Evolutionary conservation across 2,329 filamentous ascomycete genomes (phyloP), one percentile per base, ranked within the genome.

Genomic region (Colletotrichum endophyticum): DNA sequence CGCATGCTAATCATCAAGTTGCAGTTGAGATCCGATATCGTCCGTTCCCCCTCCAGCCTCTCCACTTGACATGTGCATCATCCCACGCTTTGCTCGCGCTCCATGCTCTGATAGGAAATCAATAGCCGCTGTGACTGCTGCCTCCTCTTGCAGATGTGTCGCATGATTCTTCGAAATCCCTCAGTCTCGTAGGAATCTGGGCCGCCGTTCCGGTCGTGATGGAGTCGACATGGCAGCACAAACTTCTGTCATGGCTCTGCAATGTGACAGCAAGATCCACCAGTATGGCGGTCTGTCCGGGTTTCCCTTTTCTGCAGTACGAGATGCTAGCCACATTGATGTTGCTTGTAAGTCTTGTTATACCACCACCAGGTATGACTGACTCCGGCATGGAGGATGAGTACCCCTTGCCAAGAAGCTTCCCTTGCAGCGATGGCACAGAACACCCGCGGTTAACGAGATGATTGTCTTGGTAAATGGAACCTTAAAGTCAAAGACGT

Each of bases 31-130:
- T 30, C 13, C 16, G 62, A 49, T 44, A 66, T 66, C 25, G 34
- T 44, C 62, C 19, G 22, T 66, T 16, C 12, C 34, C 62, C 36
- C 34, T 49, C 22, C 15, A 36, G 13, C 22, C 62, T 66, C 25
- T 6, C 25, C 32, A 27, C 34, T 12, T 27, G 34, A 22, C 22
- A 27, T 66, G 62, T 36, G 44, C 36, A 12, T 34, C 64, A 66
- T 66, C 64, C 39, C 27, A 30, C 64, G 28, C 19, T 32, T 62
- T 30, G 11, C 39, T 34, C 28, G 34, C 63, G n/a, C 25, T 15
- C 25, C 9, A 44, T 19, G 19, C 53, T 27, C 19, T 8, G 53
- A 61, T 73, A 73, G 69, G 56, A 39, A 67, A 62, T 61, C 85
- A 83, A 4, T 75, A 44, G n/a, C 70, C 63, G 64, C 53, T 28